phyloP scores from a whole-genome alignment of 495 filamentous ascomycete genomes.

The Neurospora pannonica region DNA sequence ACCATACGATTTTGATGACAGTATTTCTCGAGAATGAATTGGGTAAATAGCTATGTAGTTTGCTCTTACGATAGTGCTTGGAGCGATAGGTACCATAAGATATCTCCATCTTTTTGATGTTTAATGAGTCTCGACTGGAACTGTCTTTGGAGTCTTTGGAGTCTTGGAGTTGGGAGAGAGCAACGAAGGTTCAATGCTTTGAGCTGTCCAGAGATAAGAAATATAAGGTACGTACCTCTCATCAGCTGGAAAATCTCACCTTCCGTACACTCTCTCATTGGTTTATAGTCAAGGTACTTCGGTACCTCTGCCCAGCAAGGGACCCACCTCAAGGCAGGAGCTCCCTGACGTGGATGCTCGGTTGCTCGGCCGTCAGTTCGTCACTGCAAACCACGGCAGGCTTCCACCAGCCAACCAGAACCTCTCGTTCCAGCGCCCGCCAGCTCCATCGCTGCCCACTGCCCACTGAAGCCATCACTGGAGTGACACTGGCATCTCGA shows the following conservation, averaged over 20 bases:
- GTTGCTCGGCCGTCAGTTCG: neutral
- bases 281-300: neutral
- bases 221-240: neutral
- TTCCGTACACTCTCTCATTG: neutral
- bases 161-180: neutral
- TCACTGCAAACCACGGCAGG: neutral
- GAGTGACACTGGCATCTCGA: neutral
- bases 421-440: neutral
- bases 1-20: neutral
- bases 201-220: neutral
- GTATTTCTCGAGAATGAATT: neutral
- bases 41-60: neutral
- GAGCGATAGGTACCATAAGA: neutral
- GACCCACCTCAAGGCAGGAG: slow-evolving; percentile 22
- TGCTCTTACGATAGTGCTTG: neutral
- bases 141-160: neutral
- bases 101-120: neutral
- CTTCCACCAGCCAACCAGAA: neutral
- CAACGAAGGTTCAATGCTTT: neutral
- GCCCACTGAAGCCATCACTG: neutral
- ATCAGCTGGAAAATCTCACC: neutral
- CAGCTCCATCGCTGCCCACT: slow-evolving; percentile 4
- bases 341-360: slow-evolving; percentile 25
- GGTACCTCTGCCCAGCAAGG: neutral
- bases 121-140: neutral